Evolutionary conservation across 768 basidiomycete species (phyloP).

Genomic region (Tulasnella sp.): DNA sequence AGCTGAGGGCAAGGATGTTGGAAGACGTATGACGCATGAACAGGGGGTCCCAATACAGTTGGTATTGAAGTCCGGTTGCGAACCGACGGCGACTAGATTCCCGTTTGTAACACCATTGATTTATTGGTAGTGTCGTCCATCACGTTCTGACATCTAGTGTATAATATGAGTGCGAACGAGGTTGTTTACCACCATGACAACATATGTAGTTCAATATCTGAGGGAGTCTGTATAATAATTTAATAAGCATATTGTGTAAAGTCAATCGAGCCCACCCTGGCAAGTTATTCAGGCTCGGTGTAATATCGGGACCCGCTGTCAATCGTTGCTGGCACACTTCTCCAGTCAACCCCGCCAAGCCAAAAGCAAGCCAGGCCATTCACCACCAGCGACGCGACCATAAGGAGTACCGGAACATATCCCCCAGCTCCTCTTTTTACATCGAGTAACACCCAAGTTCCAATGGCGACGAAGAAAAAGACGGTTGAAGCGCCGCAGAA

Average conservation of each 20-base stretch:
- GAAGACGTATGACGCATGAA: neutral
- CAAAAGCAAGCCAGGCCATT: slow-evolving; percentile 1
- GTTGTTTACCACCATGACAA: too few relatives aligned
- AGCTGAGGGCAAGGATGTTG: neutral
- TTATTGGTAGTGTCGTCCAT: too few relatives aligned
- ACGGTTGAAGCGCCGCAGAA: neutral
- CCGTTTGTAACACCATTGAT: too few relatives aligned
- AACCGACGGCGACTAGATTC: too few relatives aligned
- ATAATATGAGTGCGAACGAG: too few relatives aligned
- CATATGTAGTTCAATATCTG: too few relatives aligned
- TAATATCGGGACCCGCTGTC: neutral
- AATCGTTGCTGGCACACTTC: neutral
- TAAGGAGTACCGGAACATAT: neutral
- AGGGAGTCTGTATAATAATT: too few relatives aligned
- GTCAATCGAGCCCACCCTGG: too few relatives aligned
- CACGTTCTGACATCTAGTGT: too few relatives aligned
- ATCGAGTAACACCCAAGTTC: slow-evolving; percentile 7
- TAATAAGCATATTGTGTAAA: too few relatives aligned
- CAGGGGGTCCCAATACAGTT: too few relatives aligned
- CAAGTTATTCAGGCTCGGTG: neutral
- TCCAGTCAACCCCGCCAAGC: neutral
- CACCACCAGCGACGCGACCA: neutral
- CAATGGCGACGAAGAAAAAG: slow-evolving; percentile 12
- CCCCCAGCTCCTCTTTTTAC: neutral
- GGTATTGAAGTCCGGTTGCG: too few relatives aligned